Base-by-base conservation (phyloP, 257 asterid species). In the Agastache rugosa region DNA sequence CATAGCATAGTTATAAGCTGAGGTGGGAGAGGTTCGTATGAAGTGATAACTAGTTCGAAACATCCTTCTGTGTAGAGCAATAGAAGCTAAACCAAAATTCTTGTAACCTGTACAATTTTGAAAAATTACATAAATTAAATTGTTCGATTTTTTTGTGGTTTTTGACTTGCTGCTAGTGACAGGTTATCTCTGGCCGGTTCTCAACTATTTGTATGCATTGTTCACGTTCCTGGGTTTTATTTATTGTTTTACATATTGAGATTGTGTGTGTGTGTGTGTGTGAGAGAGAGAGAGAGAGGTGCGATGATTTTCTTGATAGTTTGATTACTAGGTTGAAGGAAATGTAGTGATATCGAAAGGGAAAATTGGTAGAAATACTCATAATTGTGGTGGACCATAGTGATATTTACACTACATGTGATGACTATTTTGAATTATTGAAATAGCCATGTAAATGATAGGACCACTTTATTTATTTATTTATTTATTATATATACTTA, bases 1-100 rank as follows among this genome's bases (percentile, higher is more conserved):
- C 69, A 56, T 73, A 76, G 35, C 71, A 83, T 86, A 81, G 90
- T 60, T 78, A 75, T 67, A 85, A 81, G 41, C 35, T 31, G 71
- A 77, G 79, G 72, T 71, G 61, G 63, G 29, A 53, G 77, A 77
- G 75, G 77, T 75, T 79, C 80, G 39, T 71, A 77, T 63, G 63
- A 77, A 67, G 69, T 71, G 65, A 78, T 69, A 71, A 63, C 73
- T 61, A 70, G 71, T 67, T 53, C 66, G 70, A 42, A 19, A 5
- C 63, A 51, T 39, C 72, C 66, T 76, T 75, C 72, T 11, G 20
- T 47, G 65, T 55, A 74, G 72, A 59, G 54, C 27, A 41, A 69
- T 70, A 78, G 70, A 63, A 78, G 48, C 63, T 35, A 39, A 65
- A 67, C 50, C 62, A 44, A 25, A 63, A 74, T 69, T 76, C 63